phyloP scores from a whole-genome alignment of 805 yeast genomes.

The Priceomyces carsonii region DNA sequence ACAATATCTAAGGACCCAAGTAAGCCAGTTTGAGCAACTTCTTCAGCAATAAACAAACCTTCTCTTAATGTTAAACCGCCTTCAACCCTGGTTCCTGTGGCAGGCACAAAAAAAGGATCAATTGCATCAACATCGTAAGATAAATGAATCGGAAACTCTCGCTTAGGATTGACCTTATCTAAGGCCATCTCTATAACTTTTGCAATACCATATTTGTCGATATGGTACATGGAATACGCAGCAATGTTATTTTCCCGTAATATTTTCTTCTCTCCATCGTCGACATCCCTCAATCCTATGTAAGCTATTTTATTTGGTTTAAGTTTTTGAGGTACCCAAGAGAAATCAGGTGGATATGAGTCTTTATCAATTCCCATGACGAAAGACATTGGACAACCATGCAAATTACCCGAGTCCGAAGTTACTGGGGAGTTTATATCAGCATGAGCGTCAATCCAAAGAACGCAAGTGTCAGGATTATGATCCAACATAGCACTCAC shows the following conservation, averaged over 20 bases:
- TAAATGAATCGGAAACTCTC: slow-evolving; percentile 73
- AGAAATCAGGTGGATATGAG: slow-evolving; percentile 68
- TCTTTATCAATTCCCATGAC: slow-evolving; percentile 76
- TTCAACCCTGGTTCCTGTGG: slow-evolving; percentile 97
- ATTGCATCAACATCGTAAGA: slow-evolving; percentile 97
- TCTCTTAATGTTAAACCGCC: slow-evolving; percentile 95
- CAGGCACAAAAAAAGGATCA: slow-evolving; percentile 92
- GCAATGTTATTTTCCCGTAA: slow-evolving; percentile 70
- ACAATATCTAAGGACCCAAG: slow-evolving; percentile 88
- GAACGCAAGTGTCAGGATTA: slow-evolving; percentile 82
- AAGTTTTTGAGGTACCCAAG: slow-evolving; percentile 77
- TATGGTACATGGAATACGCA: slow-evolving; percentile 94
- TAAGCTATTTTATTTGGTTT: slow-evolving; percentile 76
- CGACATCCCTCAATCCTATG: slow-evolving; percentile 94
- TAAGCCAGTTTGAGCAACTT: slow-evolving; percentile 86
- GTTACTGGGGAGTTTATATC: slow-evolving; percentile 88
- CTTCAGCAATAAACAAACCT: slow-evolving; percentile 90
- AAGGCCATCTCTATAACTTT: slow-evolving; percentile 91
- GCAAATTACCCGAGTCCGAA: slow-evolving; percentile 86
- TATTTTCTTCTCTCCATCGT: slow-evolving; percentile 76
- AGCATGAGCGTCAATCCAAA: slow-evolving; percentile 99
- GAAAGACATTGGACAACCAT: slow-evolving; percentile 95
- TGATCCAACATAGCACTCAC: slow-evolving; percentile 77
- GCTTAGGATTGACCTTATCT: slow-evolving; percentile 69
- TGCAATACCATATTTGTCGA: slow-evolving; percentile 91